Base-by-base conservation (phyloP, 495 filamentous ascomycete genomes). In the Neurospora sp. region DNA sequence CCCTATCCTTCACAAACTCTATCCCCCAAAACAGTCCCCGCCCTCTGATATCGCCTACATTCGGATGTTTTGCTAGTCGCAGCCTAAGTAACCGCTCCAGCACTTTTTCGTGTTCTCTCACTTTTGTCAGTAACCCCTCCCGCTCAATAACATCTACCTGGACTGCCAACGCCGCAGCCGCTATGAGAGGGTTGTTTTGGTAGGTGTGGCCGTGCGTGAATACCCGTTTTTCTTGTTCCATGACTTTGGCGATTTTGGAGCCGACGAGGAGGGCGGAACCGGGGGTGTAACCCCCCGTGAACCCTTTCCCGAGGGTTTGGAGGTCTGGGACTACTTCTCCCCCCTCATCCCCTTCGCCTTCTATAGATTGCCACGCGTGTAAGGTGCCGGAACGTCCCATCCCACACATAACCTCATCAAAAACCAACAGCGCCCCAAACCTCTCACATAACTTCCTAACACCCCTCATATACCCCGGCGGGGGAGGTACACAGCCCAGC, bases 351-450 rank as follows among this genome's bases (percentile, higher is more conserved):
- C 69, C 31, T 3, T n/a, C 22, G 22, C 22, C 22, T 27, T 27
- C 22, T 27, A 27, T 27, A 27, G 22, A 27, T 65, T 90, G 82
- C 87, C 89, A 93, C 1, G 87, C 88, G 71, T 91, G 89, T 9
- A 89, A 37, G 35, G 73, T 4, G 84, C 90, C 90, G 27, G 83
- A 85, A 2, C 90, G 82, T 1, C 90, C 90, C 85, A 90, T 90
- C 0, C 90, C 92, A 77, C 89, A 88, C 92, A 94, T 93, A 37
- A 94, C 86, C 74, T 94, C 92, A 74, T 94, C 92, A 4, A 92
- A 80, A 68, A 94, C 89, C 38, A 93, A 82, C 3, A 94, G 85
- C 0, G 88, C 89, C 39, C 89, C 91, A 75, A 92, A 83, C 72
- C 86, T 86, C 39, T 88, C 80, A 77, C 91, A 93, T 4, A 94